Percentiles rank a stretch among this genome's conserved stretches.
Evolutionary conservation across 1,284 basidiomycete genomes (phyloP).

Genomic region (Cryptococcus sp.): DNA sequence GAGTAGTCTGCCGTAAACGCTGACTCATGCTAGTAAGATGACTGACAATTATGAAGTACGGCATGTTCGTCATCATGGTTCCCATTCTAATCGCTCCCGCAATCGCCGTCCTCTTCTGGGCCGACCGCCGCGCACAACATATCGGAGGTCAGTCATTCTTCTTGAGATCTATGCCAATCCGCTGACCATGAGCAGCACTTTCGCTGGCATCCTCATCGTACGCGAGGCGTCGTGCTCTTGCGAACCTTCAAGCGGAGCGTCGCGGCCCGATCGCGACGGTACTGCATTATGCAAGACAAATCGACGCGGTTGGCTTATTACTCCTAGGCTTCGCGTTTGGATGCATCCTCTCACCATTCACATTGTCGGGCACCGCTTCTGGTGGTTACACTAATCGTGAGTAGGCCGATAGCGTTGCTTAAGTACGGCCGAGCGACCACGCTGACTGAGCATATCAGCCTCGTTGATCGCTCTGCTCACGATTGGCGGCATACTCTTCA

Average conservation of each 20-base stretch:
- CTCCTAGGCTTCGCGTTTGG: slow-evolving; percentile 49
- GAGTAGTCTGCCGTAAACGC: slow-evolving; percentile 1
- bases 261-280: slow-evolving; percentile 18
- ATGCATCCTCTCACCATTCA: slow-evolving; percentile 51
- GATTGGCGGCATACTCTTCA: slow-evolving; percentile 50
- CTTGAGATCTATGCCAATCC: slow-evolving; percentile 21
- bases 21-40: background rate
- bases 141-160: slow-evolving; percentile 30
- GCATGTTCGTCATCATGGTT: slow-evolving; percentile 53
- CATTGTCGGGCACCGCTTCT: slow-evolving; percentile 39
- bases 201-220: slow-evolving; percentile 28
- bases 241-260: slow-evolving; percentile 6
- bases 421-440: background rate
- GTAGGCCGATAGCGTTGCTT: slow-evolving; percentile 2
- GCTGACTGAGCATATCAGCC: slow-evolving; percentile 16
- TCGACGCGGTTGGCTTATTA: slow-evolving; percentile 51
- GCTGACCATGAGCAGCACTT: slow-evolving; percentile 19
- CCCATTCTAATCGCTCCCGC: slow-evolving; percentile 39
- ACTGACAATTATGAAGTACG: slow-evolving; percentile 16
- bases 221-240: slow-evolving; percentile 16
- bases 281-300: slow-evolving; percentile 38
- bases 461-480: slow-evolving; percentile 54
- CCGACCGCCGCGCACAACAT: slow-evolving; percentile 45
- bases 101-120: slow-evolving; percentile 48
- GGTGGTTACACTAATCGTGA: slow-evolving; percentile 49